These are phyloP conservation scores for Peltaster fructicola DNA, from an alignment of 2,329 filamentous ascomycete species.

Conservation along the genomic window DNA sequence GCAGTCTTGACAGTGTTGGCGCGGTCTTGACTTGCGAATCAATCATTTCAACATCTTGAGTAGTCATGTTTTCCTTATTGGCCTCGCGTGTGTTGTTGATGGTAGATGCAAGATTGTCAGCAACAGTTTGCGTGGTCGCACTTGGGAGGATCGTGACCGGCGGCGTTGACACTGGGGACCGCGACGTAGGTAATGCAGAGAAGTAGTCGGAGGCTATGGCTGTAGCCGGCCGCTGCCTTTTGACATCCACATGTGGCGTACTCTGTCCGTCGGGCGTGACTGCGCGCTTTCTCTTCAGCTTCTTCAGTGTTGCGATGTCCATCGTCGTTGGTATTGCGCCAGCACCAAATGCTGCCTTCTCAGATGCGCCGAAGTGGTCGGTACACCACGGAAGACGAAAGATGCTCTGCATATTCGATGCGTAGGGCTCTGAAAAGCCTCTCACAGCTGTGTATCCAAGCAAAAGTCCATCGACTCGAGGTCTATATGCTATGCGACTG, in stretches of 20 bases:
- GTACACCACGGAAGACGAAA: constrained; percentile 33
- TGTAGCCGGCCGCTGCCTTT: constrained; percentile 9
- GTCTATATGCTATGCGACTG: constrained; percentile 10
- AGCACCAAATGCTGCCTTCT: constrained; percentile 25
- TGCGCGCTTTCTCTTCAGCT: constrained; percentile 42
- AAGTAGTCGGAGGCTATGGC: too few species aligned
- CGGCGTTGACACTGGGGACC: too few species aligned
- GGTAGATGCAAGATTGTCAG: too few species aligned
- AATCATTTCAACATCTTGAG: constrained; percentile 6
- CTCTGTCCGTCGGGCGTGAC: constrained; percentile 26
- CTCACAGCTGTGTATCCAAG: constrained; percentile 6
- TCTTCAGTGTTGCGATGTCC: constrained; percentile 30
- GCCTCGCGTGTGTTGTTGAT: too few species aligned
- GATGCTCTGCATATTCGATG: constrained; percentile 30
- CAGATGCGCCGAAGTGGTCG: constrained; percentile 14
- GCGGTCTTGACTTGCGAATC: constrained; percentile 4
- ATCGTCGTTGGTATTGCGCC: too few species aligned
- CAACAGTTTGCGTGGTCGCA: too few species aligned
- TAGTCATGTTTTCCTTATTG: too few species aligned
- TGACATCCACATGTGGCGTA: constrained; percentile 9
- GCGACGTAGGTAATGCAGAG: too few species aligned
- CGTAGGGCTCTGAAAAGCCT: constrained; percentile 7
- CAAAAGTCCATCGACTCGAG: constrained; percentile 12
- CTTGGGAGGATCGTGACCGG: too few species aligned
- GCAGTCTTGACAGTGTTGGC: constrained; percentile 34